Conservation (phyloP, 495 filamentous ascomycete species). For the Xylaria intraflava region DNA sequence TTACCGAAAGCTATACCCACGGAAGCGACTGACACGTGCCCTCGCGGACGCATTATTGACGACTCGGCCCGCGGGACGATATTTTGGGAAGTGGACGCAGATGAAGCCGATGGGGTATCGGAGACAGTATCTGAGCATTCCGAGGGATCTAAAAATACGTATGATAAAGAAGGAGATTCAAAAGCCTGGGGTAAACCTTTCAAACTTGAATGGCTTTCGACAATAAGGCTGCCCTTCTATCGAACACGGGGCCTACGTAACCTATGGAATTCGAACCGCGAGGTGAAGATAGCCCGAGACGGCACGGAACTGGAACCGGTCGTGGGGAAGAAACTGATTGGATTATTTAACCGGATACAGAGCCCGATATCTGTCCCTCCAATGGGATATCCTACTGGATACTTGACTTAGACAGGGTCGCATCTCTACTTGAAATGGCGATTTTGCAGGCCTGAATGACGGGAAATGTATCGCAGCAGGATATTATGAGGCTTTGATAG, state of each 20-base stretch:
- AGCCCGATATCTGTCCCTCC: constrained; percentile 30
- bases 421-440: too few species aligned
- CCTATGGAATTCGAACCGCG: constrained; percentile 90
- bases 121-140: constrained; percentile 34
- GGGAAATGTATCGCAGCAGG: too few species aligned
- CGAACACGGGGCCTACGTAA: constrained; percentile 87
- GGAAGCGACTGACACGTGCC: constrained; percentile 70
- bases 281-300: constrained; percentile 94
- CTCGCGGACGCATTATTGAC: constrained; percentile 83
- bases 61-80: constrained; percentile 89
- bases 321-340: constrained; percentile 68
- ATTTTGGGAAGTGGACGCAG: constrained; percentile 86
- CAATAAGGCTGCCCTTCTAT: constrained; percentile 81
- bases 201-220: constrained; percentile 86
- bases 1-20: constrained; percentile 71
- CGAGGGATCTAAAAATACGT: constrained; percentile 28
- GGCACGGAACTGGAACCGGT: constrained; percentile 88
- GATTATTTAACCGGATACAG: constrained; percentile 63
- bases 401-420: constrained; percentile 19
- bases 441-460: too few species aligned
- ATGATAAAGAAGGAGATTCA: constrained; percentile 34
- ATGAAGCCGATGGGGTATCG: constrained; percentile 32
- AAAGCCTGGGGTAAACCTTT: constrained; percentile 88
- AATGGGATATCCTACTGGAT: constrained; percentile 22
- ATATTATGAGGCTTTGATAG: too few species aligned